These are phyloP conservation scores for Blastomyces parvus DNA, from an alignment of 2,329 filamentous ascomycete genomes.

Conservation along the genomic window DNA sequence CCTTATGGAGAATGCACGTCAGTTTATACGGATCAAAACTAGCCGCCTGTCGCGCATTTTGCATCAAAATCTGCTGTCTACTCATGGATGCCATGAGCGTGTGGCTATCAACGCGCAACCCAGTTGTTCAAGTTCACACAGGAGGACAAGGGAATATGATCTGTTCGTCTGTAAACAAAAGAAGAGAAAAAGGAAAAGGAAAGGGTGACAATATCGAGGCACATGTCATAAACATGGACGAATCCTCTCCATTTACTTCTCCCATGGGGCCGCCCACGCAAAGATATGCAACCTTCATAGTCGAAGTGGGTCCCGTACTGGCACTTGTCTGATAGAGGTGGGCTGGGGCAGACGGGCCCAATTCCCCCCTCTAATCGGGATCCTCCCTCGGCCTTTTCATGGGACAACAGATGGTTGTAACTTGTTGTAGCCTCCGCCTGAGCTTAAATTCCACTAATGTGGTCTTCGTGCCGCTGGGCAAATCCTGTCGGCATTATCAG, in stretches of 20 bases:
- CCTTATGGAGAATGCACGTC: conserved; percentile 12
- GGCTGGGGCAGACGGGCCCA: neutral
- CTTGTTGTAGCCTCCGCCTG: too few species aligned
- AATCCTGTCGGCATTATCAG: neutral
- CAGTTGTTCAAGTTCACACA: neutral
- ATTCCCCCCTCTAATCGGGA: neutral
- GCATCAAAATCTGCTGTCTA: conserved; percentile 11
- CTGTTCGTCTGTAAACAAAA: too few species aligned
- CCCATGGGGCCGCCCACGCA: neutral
- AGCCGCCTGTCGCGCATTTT: conserved; percentile 8
- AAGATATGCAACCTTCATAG: neutral
- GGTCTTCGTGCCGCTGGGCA: neutral
- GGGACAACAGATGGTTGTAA: neutral
- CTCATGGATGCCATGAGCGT: neutral
- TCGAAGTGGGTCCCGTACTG: neutral
- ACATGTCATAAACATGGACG: neutral
- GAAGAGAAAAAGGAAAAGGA: too few species aligned
- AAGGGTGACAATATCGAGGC: neutral
- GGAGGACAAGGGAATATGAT: neutral
- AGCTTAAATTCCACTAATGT: neutral
- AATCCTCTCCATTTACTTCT: neutral
- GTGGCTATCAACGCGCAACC: neutral
- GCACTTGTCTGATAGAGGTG: neutral
- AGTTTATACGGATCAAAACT: conserved; percentile 13
- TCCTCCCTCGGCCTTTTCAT: neutral